Percentiles rank a stretch among this genome's conserved stretches.
Conservation (phyloP, 352 stramenopile genomes). For the Phytopythium sindhum region DNA sequence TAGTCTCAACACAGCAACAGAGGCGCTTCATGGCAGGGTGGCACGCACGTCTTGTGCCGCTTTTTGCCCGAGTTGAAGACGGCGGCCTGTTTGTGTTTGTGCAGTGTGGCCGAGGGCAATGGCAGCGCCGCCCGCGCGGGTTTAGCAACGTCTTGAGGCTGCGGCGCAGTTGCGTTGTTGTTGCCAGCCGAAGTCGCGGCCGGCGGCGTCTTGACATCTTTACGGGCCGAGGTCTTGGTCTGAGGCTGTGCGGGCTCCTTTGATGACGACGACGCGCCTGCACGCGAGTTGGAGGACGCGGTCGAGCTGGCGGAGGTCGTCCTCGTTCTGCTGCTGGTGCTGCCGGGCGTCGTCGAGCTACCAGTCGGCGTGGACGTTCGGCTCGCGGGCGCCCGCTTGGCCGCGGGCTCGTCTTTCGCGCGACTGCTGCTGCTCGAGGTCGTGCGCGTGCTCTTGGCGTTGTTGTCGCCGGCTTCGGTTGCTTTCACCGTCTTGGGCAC, state of each 20-base stretch:
- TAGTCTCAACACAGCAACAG: background rate
- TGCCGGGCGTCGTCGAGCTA: background rate
- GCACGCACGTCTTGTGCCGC: conserved; percentile 69
- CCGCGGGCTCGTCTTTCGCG: background rate
- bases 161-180: conserved; percentile 1
- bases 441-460: background rate
- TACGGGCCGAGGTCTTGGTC: conserved; percentile 5
- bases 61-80: conserved; percentile 70
- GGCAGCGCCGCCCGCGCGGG: conserved; percentile 18
- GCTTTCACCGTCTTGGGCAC: conserved; percentile 4
- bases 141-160: conserved; percentile 10
- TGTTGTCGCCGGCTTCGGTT: conserved; percentile 1
- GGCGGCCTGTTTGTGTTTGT: conserved; percentile 75
- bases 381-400: background rate
- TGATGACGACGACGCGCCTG: background rate
- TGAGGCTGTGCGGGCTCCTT: conserved; percentile 3
- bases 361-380: background rate
- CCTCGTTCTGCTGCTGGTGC: background rate
- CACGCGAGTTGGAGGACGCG: background rate
- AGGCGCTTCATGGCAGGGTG: background rate
- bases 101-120: conserved; percentile 49
- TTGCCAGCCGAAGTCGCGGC: background rate
- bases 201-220: conserved; percentile 17
- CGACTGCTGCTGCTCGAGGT: conserved; percentile 3
- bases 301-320: background rate